phyloP scores from a whole-genome alignment of 352 stramenopile genomes.

The Phytophthora capsici region DNA sequence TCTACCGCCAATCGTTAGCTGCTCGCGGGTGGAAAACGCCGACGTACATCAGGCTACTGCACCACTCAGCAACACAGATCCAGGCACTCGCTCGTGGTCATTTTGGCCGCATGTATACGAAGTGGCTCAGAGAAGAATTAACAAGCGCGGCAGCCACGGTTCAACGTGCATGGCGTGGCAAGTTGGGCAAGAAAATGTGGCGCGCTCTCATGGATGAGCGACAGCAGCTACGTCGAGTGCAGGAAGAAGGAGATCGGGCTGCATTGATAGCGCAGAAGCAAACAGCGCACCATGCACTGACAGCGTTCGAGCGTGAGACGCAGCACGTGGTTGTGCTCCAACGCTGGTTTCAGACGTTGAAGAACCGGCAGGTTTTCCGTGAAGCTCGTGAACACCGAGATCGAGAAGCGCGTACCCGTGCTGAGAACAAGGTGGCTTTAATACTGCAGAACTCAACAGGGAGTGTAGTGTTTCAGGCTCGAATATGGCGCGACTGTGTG shows the following conservation, averaged over 20 bases:
- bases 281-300: slow-evolving; percentile 63
- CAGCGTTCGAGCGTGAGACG: slow-evolving; percentile 49
- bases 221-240: slow-evolving; percentile 45
- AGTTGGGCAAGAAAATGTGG: slow-evolving; percentile 65
- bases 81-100: slow-evolving; percentile 66
- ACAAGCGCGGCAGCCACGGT: slow-evolving; percentile 40
- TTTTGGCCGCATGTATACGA: slow-evolving; percentile 44
- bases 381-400: slow-evolving; percentile 35
- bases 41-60: slow-evolving; percentile 47
- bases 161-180: slow-evolving; percentile 71
- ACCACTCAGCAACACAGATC: slow-evolving; percentile 56
- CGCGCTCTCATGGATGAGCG: slow-evolving; percentile 52
- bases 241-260: slow-evolving; percentile 69
- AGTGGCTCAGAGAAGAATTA: slow-evolving; percentile 39
- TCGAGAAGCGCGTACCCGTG: slow-evolving; percentile 28
- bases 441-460: slow-evolving; percentile 40
- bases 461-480: slow-evolving; percentile 68
- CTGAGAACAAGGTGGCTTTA: slow-evolving; percentile 40
- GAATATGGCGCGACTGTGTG: slow-evolving; percentile 72
- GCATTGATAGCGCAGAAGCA: slow-evolving; percentile 64
- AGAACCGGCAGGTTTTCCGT: slow-evolving; percentile 64
- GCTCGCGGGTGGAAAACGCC: slow-evolving; percentile 67
- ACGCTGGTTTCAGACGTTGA: slow-evolving; percentile 66
- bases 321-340: slow-evolving; percentile 57
- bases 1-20: slow-evolving; percentile 56